These are phyloP conservation scores for Serendipita sp. DNA, from an alignment of 768 basidiomycete genomes.

Conservation along the genomic window DNA sequence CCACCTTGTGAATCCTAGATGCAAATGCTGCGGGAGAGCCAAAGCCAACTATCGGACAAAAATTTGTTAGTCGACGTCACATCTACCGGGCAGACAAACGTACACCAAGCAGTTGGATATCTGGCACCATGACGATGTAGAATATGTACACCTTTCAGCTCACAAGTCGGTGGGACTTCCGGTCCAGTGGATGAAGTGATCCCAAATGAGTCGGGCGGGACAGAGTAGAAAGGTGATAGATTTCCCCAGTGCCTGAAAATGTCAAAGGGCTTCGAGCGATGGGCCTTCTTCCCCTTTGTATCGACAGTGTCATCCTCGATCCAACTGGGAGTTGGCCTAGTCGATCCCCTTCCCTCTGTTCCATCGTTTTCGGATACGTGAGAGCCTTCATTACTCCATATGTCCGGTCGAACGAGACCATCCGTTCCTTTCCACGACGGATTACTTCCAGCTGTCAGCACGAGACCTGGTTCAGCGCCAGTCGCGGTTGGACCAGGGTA, in stretches of 20 bases:
- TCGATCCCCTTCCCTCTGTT: not conserved
- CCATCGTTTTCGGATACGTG: not conserved
- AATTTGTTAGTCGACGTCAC: not conserved
- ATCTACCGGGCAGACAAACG: not conserved
- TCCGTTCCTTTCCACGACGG: conserved; percentile 47
- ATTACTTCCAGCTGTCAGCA: conserved; percentile 25
- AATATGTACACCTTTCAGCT: conserved; percentile 57
- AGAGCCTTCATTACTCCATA: not conserved
- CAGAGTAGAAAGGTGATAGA: conserved; percentile 72
- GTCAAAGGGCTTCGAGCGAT: conserved; percentile 31
- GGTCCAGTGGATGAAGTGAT: conserved; percentile 41
- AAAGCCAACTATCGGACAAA: conserved; percentile 3
- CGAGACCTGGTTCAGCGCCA: conserved; percentile 15
- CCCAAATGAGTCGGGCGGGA: conserved; percentile 47
- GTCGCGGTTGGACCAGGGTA: conserved; percentile 61
- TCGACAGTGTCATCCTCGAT: not conserved
- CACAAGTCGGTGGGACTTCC: conserved; percentile 51
- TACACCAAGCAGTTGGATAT: conserved; percentile 22
- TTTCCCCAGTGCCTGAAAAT: conserved; percentile 72
- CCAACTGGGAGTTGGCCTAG: not conserved
- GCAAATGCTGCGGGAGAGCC: not conserved
- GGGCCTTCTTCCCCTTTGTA: not conserved
- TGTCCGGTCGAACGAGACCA: conserved; percentile 12
- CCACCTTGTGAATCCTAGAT: not conserved
- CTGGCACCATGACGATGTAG: conserved; percentile 73